phyloP scores from a whole-genome alignment of 148 eudicot genomes.

The Simmondsia chinensis region DNA sequence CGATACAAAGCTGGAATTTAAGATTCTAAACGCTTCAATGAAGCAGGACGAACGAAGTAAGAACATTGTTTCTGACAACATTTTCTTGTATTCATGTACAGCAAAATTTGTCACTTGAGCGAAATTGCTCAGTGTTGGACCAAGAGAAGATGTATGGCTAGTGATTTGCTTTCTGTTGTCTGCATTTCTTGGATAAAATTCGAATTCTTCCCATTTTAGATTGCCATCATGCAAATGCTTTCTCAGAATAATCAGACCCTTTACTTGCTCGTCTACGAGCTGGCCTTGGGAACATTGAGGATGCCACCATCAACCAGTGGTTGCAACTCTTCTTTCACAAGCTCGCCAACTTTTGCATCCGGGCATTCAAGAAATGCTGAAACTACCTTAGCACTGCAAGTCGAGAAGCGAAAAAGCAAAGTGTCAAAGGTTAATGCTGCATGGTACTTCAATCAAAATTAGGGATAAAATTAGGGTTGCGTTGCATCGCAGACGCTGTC shows the following conservation, averaged over 20 bases:
- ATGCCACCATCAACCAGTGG: constrained; percentile 52
- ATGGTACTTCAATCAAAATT: not conserved
- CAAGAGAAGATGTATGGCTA: too few species aligned
- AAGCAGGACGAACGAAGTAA: too few species aligned
- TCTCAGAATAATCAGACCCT: too few species aligned
- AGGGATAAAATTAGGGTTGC: too few species aligned
- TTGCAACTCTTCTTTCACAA: constrained; percentile 59
- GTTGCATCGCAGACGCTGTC: too few species aligned
- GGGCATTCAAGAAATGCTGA: constrained; percentile 66
- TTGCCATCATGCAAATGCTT: not conserved
- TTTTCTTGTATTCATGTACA: not conserved
- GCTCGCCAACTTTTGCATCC: constrained; percentile 31
- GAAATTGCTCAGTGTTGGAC: too few species aligned
- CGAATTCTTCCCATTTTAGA: too few species aligned
- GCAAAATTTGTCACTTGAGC: not conserved
- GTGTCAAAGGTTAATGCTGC: not conserved
- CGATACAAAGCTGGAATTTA: too few species aligned
- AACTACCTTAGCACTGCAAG: constrained; percentile 65
- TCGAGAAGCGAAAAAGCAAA: not conserved
- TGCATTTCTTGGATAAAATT: too few species aligned
- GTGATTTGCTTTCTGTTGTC: too few species aligned
- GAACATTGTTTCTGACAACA: too few species aligned
- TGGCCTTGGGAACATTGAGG: constrained; percentile 41
- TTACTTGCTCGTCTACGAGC: constrained; percentile 4
- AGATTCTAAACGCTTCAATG: too few species aligned